Base-by-base conservation (phyloP, 2,329 filamentous ascomycete genomes). In the Aspergillus pseudoviridinutans region DNA sequence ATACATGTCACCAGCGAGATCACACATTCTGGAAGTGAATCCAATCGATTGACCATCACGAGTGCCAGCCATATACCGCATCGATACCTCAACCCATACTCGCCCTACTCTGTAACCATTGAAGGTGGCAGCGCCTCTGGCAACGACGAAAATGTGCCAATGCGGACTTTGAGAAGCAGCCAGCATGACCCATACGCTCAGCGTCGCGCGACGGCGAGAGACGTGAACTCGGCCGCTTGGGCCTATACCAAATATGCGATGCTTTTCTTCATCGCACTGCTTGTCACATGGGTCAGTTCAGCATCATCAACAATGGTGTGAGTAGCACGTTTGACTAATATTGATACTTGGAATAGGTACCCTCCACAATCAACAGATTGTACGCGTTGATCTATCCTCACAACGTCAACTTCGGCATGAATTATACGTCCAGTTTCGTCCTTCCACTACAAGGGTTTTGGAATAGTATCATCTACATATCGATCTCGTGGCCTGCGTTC, bases 391-490 rank as follows among this genome's bases (percentile, higher is more conserved):
- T 86, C 8, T 78, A 88, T 66, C 76, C 80, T 0, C 74, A 81
- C 27, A 58, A 79, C 3, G 74, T 81, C 0, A 81, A 79, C 14
- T 80, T 86, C 28, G 77, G 80, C 0, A 82, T 94, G 25, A 86
- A 90, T 65, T 85, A 88, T 62, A 83, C 87, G 62, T 87, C 88
- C 24, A 86, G 88, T 0, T 81, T 91, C 44, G 90, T 94, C 1
- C 80, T 95, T 8, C 90, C 91, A 0, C 80, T 92, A 0, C 91
- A 95, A 69, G 91, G 91, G 0, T 89, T 92, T 66, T 94, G 90
- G 90, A 95, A 95, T 70, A 84, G 87, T 20, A 72, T 89, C 57
- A 91, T 95, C 63, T 95, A 94, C 73, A 75, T 85, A 17, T 80
- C 84, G 10, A 91, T 88, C 1, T 90, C 87, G 5, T 84, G 85